phyloP scores from a whole-genome alignment of 2,329 filamentous ascomycete genomes.

The Beauveria medogensis region DNA sequence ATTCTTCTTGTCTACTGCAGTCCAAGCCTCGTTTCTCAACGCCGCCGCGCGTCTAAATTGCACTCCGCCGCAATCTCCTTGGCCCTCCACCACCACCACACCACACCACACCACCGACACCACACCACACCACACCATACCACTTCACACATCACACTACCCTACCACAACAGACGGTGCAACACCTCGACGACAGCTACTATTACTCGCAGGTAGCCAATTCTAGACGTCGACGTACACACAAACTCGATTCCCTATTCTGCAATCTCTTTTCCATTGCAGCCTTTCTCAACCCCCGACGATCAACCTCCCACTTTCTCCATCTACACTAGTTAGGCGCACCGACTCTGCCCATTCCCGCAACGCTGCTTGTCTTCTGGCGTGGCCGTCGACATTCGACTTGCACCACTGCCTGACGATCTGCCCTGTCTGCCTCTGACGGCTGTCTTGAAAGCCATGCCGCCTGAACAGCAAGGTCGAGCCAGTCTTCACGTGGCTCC shows the following conservation, averaged over 20 bases:
- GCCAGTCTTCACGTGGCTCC: slow-evolving; percentile 56
- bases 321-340: background rate
- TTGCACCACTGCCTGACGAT: slow-evolving; percentile 11
- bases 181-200: slow-evolving; percentile 2
- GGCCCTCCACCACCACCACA: background rate
- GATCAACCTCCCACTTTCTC: background rate
- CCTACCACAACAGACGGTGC: background rate
- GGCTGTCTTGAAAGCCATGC: slow-evolving; percentile 5
- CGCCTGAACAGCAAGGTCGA: slow-evolving; percentile 35
- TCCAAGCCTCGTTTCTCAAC: background rate
- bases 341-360: background rate
- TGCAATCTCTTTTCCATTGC: background rate
- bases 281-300: background rate
- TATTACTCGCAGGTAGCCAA: background rate
- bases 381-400: slow-evolving; percentile 10
- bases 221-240: background rate
- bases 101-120: background rate
- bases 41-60: slow-evolving; percentile 2
- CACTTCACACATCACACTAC: background rate
- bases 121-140: background rate
- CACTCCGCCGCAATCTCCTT: slow-evolving; percentile 5
- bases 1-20: background rate
- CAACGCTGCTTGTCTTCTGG: slow-evolving; percentile 8
- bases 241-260: background rate
- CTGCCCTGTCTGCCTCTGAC: background rate